Conservation (phyloP, 306 rosid genomes). For the Cucurbita ficifolia region DNA sequence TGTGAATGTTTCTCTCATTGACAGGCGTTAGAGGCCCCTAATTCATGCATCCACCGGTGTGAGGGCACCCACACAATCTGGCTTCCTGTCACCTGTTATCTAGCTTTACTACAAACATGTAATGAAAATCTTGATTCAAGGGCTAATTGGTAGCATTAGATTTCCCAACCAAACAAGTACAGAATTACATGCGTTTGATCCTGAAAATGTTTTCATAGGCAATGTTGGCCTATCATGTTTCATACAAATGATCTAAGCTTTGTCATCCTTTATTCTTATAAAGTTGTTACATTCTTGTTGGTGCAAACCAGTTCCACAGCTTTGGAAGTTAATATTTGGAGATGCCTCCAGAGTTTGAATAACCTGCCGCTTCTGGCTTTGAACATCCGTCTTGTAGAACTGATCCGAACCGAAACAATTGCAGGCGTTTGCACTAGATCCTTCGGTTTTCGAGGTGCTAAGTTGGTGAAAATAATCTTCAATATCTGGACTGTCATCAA, state of each 20-base stretch:
- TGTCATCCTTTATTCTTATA: background rate
- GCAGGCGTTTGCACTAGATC: slow-evolving; percentile 16
- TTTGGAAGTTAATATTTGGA: slow-evolving; percentile 14
- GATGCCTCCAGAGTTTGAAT: slow-evolving; percentile 21
- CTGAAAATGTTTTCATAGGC: background rate
- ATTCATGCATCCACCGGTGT: background rate
- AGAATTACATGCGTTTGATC: background rate
- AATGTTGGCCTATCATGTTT: background rate
- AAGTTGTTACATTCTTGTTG: slow-evolving; percentile 9
- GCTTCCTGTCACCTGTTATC: background rate
- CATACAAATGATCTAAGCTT: background rate
- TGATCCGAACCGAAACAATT: slow-evolving; percentile 15
- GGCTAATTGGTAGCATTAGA: background rate
- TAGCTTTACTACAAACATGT: background rate
- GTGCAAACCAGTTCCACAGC: slow-evolving; percentile 22
- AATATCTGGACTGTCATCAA: slow-evolving; percentile 28
- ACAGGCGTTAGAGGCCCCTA: slow-evolving; percentile 5
- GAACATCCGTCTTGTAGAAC: slow-evolving; percentile 5
- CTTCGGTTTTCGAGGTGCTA: slow-evolving; percentile 21
- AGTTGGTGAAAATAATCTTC: slow-evolving; percentile 31
- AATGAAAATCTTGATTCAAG: background rate
- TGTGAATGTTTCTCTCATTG: background rate
- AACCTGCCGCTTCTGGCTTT: slow-evolving; percentile 2
- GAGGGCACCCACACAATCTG: background rate
- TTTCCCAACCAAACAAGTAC: background rate